Percentiles rank a stretch among this genome's conserved stretches.
These are phyloP conservation scores for Camellia sinensis DNA, from an alignment of 148 eudicot genomes.

Conservation along the genomic window DNA sequence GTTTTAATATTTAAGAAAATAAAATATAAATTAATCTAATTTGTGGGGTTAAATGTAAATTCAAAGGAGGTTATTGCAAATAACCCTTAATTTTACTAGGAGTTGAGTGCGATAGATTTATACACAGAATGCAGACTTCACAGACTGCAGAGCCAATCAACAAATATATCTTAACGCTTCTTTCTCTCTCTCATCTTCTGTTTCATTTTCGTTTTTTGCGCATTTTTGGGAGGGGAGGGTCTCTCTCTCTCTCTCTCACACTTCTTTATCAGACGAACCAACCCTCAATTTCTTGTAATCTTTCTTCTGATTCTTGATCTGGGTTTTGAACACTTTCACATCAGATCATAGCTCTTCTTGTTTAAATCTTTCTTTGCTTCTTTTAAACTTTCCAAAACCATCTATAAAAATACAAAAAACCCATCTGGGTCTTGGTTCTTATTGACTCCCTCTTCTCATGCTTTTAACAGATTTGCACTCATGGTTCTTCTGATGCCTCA, in stretches of 20 bases:
- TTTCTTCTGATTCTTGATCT: constrained; percentile 18
- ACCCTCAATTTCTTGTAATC: background rate
- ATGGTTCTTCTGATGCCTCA: constrained; percentile 1
- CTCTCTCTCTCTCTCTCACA: background rate
- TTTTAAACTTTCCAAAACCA: background rate
- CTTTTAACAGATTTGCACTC: constrained; percentile 6
- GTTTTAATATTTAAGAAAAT: no score
- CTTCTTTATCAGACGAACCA: background rate
- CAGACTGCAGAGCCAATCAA: constrained; percentile 19
- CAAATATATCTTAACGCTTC: background rate
- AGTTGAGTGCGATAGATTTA: background rate
- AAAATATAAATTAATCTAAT: no score
- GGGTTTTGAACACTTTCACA: constrained; percentile 11
- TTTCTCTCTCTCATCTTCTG: constrained; percentile 7
- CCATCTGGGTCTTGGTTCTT: constrained; percentile 2
- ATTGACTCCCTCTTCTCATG: background rate
- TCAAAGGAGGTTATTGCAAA: no score
- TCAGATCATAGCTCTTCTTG: background rate
- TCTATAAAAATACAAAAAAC: background rate
- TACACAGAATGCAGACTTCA: background rate
- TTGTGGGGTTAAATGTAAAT: no score
- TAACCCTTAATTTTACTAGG: background rate
- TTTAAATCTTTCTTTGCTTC: background rate
- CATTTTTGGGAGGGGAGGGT: background rate
- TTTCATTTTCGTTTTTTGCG: constrained; percentile 10